Conservation (phyloP, 768 basidiomycete species). For the Crepidotus variabilis region DNA sequence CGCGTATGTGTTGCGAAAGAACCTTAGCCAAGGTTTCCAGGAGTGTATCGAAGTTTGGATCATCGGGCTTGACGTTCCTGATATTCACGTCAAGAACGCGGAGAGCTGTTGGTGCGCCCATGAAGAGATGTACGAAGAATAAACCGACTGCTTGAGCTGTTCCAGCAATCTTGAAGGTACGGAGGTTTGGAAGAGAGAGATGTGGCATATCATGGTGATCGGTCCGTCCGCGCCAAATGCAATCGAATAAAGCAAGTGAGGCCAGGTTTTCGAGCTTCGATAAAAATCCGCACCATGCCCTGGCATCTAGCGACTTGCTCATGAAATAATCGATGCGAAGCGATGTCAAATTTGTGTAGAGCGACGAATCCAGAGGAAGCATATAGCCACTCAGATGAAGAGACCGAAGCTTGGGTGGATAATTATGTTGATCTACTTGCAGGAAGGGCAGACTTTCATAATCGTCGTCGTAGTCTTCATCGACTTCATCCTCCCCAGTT, state of each 20-base stretch:
- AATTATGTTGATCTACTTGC: neutral
- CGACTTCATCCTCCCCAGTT: neutral
- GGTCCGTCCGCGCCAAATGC: neutral
- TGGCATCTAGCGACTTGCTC: neutral
- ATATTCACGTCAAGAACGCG: no score
- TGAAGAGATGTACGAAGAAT: no score
- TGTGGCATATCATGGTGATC: neutral
- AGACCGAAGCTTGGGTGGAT: neutral
- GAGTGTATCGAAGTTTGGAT: no score
- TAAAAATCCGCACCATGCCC: neutral
- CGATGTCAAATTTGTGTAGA: neutral
- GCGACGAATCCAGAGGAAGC: neutral
- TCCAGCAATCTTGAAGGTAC: neutral
- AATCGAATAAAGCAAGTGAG: neutral
- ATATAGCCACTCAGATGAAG: neutral
- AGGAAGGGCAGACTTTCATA: neutral
- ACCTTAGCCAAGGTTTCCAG: no score
- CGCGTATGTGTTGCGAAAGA: no score
- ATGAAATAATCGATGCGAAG: neutral
- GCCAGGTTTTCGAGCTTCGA: neutral
- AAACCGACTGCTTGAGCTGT: neutral
- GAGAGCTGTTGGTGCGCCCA: no score
- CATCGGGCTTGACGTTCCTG: no score
- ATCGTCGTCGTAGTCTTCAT: no score
- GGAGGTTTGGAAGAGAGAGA: neutral